phyloP scores from a whole-genome alignment of 73 alveolate species.

The Uronychia binucleata region DNA sequence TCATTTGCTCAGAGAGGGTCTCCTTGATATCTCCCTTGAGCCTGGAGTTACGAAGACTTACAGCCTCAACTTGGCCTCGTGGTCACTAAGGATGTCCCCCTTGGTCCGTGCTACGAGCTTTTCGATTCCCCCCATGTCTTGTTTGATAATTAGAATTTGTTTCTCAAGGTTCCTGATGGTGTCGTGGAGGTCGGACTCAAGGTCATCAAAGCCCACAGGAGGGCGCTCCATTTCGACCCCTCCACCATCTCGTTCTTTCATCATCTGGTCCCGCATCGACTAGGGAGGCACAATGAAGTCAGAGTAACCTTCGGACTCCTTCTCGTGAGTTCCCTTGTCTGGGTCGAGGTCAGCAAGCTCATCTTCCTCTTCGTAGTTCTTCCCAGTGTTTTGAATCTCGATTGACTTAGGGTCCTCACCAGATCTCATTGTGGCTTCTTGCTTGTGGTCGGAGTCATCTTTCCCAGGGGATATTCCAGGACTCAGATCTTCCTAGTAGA shows the following conservation, averaged over 20 bases:
- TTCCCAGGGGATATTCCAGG: no score
- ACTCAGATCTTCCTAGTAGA: no score
- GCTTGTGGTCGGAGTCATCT: no score
- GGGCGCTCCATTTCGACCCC: background rate
- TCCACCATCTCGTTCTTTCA: background rate
- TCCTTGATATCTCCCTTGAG: background rate
- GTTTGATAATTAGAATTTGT: no score
- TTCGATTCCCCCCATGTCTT: background rate
- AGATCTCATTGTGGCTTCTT: no score
- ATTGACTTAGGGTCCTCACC: no score
- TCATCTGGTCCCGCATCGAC: background rate
- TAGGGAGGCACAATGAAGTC: no score
- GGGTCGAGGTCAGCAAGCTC: no score
- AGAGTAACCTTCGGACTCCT: no score
- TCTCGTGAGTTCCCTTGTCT: no score
- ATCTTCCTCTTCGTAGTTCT: no score
- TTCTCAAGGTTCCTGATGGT: background rate
- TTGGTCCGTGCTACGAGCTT: background rate
- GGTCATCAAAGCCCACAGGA: background rate
- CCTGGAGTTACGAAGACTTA: constrained; percentile 34
- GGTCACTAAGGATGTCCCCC: constrained; percentile 21
- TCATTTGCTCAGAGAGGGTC: background rate
- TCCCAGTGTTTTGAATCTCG: no score
- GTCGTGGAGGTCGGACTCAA: background rate
- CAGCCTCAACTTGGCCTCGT: constrained; percentile 70